phyloP scores from a whole-genome alignment of 2,329 filamentous ascomycete species.

The Aureobasidium pullulans region DNA sequence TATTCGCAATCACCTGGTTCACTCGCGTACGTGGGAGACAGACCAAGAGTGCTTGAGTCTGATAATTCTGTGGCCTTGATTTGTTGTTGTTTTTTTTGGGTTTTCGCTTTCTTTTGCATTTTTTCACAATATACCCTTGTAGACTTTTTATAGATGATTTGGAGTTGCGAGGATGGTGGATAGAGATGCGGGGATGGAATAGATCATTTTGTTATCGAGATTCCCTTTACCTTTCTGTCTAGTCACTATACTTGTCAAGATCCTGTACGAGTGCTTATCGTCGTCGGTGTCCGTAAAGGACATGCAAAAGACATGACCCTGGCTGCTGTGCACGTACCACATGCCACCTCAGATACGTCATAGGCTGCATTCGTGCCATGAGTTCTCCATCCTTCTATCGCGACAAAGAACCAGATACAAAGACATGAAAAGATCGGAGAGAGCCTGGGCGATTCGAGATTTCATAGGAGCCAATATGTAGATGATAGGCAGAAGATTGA shows the following conservation, averaged over 20 bases:
- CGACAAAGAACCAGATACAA: not conserved
- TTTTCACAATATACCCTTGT: too few species aligned
- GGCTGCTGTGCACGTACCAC: not conserved
- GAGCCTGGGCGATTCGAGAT: too few species aligned
- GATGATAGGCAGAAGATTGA: not conserved
- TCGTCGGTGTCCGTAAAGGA: not conserved
- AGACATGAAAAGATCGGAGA: too few species aligned
- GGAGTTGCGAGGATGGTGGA: too few species aligned
- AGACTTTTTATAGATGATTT: too few species aligned
- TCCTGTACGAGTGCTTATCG: not conserved
- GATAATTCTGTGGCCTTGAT: too few species aligned
- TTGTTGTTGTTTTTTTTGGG: not conserved
- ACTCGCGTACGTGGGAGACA: slow-evolving; percentile 1
- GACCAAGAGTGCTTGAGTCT: not conserved
- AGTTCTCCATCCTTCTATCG: not conserved
- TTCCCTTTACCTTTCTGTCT: too few species aligned
- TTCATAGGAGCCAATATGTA: not conserved
- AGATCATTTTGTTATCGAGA: too few species aligned
- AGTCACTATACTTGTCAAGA: too few species aligned
- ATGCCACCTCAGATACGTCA: not conserved
- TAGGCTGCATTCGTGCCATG: not conserved
- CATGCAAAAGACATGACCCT: not conserved
- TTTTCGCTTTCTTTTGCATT: not conserved
- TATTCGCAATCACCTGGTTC: slow-evolving; percentile 14
- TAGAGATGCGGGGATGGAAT: too few species aligned